Evolutionary conservation across 2,329 filamentous ascomycete species (phyloP).

Genomic region (Aspergillus sclerotialis): DNA sequence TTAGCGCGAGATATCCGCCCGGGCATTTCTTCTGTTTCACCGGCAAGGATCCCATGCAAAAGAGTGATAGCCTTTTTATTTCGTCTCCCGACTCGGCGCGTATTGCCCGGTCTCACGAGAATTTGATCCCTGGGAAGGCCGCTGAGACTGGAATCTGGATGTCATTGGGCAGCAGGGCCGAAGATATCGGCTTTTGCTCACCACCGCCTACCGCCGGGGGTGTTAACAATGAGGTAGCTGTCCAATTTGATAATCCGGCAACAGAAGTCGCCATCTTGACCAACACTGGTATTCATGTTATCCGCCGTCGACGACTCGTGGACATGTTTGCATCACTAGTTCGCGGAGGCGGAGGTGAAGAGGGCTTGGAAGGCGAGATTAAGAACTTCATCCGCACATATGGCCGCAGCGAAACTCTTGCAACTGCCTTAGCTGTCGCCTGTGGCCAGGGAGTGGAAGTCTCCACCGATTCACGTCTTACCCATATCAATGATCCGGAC

Average conservation of each 20-base stretch:
- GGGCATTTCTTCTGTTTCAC: conserved; percentile 89
- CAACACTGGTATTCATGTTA: conserved; percentile 79
- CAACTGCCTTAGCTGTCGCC: conserved; percentile 85
- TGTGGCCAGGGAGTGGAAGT: conserved; percentile 88
- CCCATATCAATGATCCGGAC: conserved; percentile 69
- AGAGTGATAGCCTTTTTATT: conserved; percentile 67
- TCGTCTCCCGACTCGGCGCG: conserved; percentile 82
- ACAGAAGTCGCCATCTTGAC: conserved; percentile 88
- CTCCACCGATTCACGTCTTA: conserved; percentile 61
- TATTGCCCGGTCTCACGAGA: conserved; percentile 55
- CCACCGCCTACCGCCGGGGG: conserved; percentile 62
- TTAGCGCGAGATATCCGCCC: conserved; percentile 60
- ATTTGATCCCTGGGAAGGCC: conserved; percentile 52
- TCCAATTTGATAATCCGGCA: conserved; percentile 82
- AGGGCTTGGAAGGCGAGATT: conserved; percentile 74
- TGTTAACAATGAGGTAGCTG: conserved; percentile 89
- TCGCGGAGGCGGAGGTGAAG: conserved; percentile 60
- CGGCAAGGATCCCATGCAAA: conserved; percentile 51
- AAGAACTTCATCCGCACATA: conserved; percentile 80
- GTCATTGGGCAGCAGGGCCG: conserved; percentile 63
- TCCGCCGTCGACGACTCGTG: conserved; percentile 75
- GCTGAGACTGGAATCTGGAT: conserved; percentile 78
- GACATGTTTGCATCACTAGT: conserved; percentile 86
- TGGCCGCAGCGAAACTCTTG: conserved; percentile 80
- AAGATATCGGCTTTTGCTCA: conserved; percentile 73